Base-by-base conservation (phyloP, 2,329 filamentous ascomycete species). In the Rachicladosporium sp. region DNA sequence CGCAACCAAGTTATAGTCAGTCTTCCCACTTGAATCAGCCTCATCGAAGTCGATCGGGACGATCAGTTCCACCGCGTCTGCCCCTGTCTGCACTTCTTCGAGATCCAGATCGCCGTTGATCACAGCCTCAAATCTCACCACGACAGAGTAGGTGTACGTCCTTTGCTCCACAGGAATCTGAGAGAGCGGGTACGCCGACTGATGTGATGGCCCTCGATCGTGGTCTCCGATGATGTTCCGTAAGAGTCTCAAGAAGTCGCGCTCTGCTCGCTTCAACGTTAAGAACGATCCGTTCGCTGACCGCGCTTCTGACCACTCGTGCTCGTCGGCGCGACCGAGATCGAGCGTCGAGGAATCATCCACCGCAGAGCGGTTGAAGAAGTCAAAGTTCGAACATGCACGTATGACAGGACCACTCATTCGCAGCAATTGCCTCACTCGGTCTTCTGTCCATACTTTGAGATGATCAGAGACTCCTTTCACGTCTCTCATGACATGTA, bases 301-400 rank as follows among this genome's bases (percentile, higher is more conserved):
- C 15, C 38, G 38, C 12, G 34, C 34, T 19, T 35, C 35, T 21
- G 30, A 29, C 7, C 12, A 13, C 4, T 19, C 31, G 12, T 34
- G 31, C 27, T 41, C 38, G 63, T 57, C 41, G 59, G 56, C 38
- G 60, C 61, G 8, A 19, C 41, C 34, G 11, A 23, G 34, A 31
- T 27, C 11, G 5, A 19, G 12, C 13, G 29, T 10, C 4, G 33
- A n/a, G 11, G 33, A 34, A 29, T 33, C 36, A 31, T 38, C 29
- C 10, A 10, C 23, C 30, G 38, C 80, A 2, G 78, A 78, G 10
- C 82, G 64, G 49, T 86, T 86, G 64, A 78, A 85, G 56, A 85
- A 88, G 52, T 87, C 82, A 45, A 81, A 73, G 48, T 83, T 86
- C 7, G 78, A 79, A 53, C 78, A 83, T 2, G 68, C 68, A 36